A percentile compares a stretch with the other conserved stretches of the same genome.
Evolutionary conservation across 352 stramenopile species (phyloP).

Genomic region (Globisporangium ultimum): DNA sequence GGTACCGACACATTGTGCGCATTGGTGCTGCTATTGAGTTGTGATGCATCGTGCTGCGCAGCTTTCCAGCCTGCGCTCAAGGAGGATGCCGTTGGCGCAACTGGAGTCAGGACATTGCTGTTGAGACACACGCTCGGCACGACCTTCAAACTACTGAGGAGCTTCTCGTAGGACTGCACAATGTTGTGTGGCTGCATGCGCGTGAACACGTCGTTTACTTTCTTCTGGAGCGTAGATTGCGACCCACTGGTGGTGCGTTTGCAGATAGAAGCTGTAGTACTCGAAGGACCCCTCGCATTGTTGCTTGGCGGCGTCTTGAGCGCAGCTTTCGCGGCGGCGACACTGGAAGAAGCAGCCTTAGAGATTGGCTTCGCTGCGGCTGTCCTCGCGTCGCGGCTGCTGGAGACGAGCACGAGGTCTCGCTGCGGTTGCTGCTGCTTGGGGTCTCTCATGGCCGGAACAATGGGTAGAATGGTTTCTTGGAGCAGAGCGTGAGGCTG

Average conservation of each 20-base stretch:
- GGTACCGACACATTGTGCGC: too few relatives aligned
- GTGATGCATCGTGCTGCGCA: slow-evolving; percentile 8
- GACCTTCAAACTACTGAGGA: slow-evolving; percentile 26
- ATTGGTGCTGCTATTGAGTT: too few relatives aligned
- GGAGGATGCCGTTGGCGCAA: slow-evolving; percentile 12
- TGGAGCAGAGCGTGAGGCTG: too few relatives aligned
- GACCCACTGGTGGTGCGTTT: background rate
- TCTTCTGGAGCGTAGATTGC: slow-evolving; percentile 20
- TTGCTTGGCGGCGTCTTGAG: slow-evolving; percentile 12
- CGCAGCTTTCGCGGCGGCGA: background rate
- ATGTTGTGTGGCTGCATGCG: slow-evolving; percentile 52
- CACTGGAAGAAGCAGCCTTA: background rate
- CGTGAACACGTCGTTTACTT: slow-evolving; percentile 47
- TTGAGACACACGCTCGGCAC: slow-evolving; percentile 35
- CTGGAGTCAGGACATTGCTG: slow-evolving; percentile 21
- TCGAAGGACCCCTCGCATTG: background rate
- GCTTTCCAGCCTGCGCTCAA: slow-evolving; percentile 16
- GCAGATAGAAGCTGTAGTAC: background rate
- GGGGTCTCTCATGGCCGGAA: too few relatives aligned
- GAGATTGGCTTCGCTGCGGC: background rate
- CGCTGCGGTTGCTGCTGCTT: background rate
- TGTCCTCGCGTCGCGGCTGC: background rate
- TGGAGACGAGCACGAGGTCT: background rate
- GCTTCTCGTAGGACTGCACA: slow-evolving; percentile 50
- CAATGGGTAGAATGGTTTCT: too few relatives aligned